Evolutionary conservation across 345 rosid species (phyloP).

Genomic region (Euclidium syriacum): DNA sequence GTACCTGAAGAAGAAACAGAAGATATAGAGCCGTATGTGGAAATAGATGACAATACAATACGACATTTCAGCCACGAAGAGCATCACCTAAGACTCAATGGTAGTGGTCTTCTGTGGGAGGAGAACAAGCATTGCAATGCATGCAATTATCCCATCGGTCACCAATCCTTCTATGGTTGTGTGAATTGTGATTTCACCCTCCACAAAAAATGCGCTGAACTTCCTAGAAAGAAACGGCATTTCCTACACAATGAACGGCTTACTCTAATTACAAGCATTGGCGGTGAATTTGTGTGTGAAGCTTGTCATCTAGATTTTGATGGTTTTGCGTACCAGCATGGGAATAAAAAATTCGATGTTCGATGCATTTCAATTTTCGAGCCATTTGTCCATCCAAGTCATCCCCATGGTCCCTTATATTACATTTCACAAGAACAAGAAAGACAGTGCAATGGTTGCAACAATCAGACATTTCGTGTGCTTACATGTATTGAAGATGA

Average conservation of each 20-base stretch:
- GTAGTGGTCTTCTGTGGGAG: neutral
- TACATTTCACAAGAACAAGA: neutral
- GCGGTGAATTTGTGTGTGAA: accelerated
- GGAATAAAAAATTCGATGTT: neutral
- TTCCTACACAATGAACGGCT: neutral
- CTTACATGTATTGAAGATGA: neutral
- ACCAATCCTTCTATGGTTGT: neutral
- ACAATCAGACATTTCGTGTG: neutral
- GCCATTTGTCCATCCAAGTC: conserved; percentile 7
- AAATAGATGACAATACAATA: neutral
- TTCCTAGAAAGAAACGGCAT: neutral
- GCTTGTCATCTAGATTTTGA: accelerated
- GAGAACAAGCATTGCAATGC: neutral
- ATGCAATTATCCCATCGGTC: neutral
- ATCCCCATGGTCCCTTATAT: neutral
- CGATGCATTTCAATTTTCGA: neutral
- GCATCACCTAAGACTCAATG: neutral
- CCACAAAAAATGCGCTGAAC: neutral
- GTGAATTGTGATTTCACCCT: neutral
- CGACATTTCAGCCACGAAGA: conserved; percentile 6
- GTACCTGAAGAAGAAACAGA: neutral
- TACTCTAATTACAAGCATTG: neutral
- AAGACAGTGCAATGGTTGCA: neutral
- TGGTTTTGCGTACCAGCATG: neutral
- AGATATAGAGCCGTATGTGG: neutral